Evolutionary conservation across 495 filamentous ascomycete species (phyloP).

Genomic region (Aspergillus baeticus): DNA sequence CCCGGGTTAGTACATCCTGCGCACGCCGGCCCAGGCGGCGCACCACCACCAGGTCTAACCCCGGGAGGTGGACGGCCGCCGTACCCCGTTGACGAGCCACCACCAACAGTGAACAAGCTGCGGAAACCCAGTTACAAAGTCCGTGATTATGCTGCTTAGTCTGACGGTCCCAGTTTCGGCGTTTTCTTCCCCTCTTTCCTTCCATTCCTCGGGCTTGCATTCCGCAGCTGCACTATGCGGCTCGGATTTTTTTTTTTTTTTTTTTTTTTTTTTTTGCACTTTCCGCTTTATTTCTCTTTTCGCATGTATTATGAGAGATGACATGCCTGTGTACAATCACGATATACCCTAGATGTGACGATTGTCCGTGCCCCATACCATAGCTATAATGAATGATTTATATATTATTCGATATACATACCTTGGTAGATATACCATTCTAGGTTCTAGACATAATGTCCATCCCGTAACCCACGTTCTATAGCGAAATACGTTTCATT

Average conservation of each 20-base stretch:
- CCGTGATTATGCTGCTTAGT: slow-evolving; percentile 34
- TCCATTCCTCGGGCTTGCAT: background rate
- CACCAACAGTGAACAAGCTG: slow-evolving; percentile 77
- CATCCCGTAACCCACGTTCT: too few relatives aligned
- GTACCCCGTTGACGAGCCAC: slow-evolving; percentile 82
- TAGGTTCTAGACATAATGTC: too few relatives aligned
- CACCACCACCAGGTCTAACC: background rate
- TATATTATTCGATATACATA: too few relatives aligned
- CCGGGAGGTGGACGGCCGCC: slow-evolving; percentile 44
- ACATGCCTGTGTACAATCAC: background rate
- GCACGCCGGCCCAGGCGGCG: slow-evolving; percentile 12
- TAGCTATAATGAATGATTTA: too few relatives aligned
- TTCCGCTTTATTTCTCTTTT: too few relatives aligned
- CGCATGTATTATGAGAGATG: slow-evolving; percentile 4
- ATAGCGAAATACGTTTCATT: too few relatives aligned
- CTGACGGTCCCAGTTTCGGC: background rate
- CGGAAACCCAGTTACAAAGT: slow-evolving; percentile 78
- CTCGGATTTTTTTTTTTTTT: background rate
- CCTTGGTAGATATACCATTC: too few relatives aligned
- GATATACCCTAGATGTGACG: background rate
- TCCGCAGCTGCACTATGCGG: background rate
- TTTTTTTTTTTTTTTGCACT: too few relatives aligned
- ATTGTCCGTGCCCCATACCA: background rate
- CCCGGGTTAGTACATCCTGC: slow-evolving; percentile 11
- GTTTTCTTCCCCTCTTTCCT: background rate